Base-by-base conservation (phyloP, 1,284 basidiomycete species). In the Malassezia equina region DNA sequence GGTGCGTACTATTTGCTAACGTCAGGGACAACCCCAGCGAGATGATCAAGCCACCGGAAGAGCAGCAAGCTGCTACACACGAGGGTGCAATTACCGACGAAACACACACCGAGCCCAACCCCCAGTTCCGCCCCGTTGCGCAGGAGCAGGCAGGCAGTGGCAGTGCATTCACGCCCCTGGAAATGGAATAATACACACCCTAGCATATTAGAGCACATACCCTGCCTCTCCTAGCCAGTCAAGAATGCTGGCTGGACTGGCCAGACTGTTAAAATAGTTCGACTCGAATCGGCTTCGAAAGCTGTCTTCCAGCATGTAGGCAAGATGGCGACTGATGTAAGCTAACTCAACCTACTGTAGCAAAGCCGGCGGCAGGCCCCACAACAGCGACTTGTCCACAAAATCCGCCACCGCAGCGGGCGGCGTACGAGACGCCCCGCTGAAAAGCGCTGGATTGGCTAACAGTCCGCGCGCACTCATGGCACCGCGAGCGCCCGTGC, bases 401-500 rank as follows among this genome's bases (percentile, higher is more conserved):
- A 82, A 82, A 41, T 76, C 69, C 63, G 75, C 50, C 4, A 81
- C 74, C 0, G 79, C 79, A 42, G 78, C 75, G 0, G 67, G 43
- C 0, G 81, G 81, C 0, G 81, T 82, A 13, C 65, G 56, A 3
- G 75, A 63, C 60, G 80, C 78, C 1, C 80, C 81, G 0, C 79
- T 76, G 55, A 82, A 83, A 1, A 83, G 71, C 0, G 80, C 80
- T 45, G 77, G 81, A 75, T 82, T 83, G 3, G 80, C 81, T n/a
- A 82, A 67, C 47, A 83, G 60, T 0, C 81, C 81, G 4, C 81
- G 63, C 0, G 81, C 81, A 46, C 78, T 80, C 81, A 83, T 83
- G 2, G 80, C 80, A 1, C 80, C 81, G 17, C 76, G 65, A 0
- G 79, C 80, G 0, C 79, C 78, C 0, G 79, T 80, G 46, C 69